phyloP scores from a whole-genome alignment of 2,329 filamentous ascomycete genomes.

The Lachnellula hyalina region DNA sequence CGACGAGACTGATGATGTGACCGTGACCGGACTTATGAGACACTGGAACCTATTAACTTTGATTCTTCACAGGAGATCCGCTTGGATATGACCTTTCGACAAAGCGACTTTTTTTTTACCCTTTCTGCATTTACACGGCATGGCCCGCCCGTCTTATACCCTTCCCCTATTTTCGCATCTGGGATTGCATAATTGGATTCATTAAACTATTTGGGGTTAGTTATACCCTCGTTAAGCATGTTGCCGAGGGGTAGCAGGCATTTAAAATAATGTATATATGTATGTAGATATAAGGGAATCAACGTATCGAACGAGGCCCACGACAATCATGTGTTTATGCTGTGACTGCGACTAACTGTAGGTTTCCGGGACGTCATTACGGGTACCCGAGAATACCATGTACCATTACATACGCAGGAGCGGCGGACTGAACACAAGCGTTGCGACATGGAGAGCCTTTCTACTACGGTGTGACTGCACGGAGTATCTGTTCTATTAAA shows the following conservation, averaged over 20 bases:
- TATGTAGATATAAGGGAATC: slow-evolving; percentile 1
- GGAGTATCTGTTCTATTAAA: too few relatives aligned
- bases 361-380: not conserved
- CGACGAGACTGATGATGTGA: slow-evolving; percentile 44
- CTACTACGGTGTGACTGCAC: too few relatives aligned
- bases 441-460: too few relatives aligned
- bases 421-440: too few relatives aligned
- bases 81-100: slow-evolving; percentile 1
- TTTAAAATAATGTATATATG: slow-evolving; percentile 9
- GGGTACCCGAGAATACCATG: too few relatives aligned
- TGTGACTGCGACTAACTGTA: not conserved
- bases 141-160: slow-evolving; percentile 18
- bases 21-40: slow-evolving; percentile 3
- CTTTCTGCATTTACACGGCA: slow-evolving; percentile 13
- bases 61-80: not conserved
- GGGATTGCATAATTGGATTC: slow-evolving; percentile 11
- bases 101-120: not conserved
- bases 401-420: too few relatives aligned
- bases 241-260: not conserved
- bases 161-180: slow-evolving; percentile 12
- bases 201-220: slow-evolving; percentile 1
- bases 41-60: not conserved
- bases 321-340: not conserved
- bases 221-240: slow-evolving; percentile 6
- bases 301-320: too few relatives aligned